Evolutionary conservation across 352 stramenopile species (phyloP).

Genomic region (Globisporangium paddicum): DNA sequence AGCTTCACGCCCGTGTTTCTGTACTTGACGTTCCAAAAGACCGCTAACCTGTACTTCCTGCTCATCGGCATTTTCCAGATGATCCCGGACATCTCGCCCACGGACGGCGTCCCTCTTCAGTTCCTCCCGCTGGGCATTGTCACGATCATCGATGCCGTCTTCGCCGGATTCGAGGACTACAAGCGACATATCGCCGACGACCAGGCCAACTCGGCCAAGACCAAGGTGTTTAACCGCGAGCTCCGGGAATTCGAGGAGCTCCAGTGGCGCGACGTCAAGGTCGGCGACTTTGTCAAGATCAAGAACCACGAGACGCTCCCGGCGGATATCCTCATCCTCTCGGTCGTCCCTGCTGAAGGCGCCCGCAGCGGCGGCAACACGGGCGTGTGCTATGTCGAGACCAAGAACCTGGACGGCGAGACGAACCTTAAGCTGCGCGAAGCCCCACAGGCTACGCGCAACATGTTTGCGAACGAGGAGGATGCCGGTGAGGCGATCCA

Average conservation of each 20-base stretch:
- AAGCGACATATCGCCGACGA: conserved; percentile 78
- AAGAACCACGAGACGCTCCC: conserved; percentile 79
- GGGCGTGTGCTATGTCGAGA: conserved; percentile 86
- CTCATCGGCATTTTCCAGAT: conserved; percentile 88
- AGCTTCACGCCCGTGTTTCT: conserved; percentile 86
- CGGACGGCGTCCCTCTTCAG: conserved; percentile 73
- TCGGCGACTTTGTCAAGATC: conserved; percentile 83
- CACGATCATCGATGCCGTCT: conserved; percentile 78
- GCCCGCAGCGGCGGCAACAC: conserved; percentile 54
- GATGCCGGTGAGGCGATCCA: conserved; percentile 57
- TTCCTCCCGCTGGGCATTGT: conserved; percentile 81
- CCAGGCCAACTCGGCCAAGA: conserved; percentile 62
- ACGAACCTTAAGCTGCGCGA: conserved; percentile 86
- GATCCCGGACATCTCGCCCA: conserved; percentile 78
- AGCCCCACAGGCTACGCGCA: conserved; percentile 43
- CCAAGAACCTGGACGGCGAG: conserved; percentile 86
- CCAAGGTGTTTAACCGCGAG: conserved; percentile 67
- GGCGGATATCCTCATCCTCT: conserved; percentile 77
- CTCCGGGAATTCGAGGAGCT: conserved; percentile 83
- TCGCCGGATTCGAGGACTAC: conserved; percentile 83
- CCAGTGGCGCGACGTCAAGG: conserved; percentile 74
- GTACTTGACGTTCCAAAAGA: conserved; percentile 86
- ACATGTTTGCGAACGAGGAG: conserved; percentile 66
- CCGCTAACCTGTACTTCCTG: conserved; percentile 86
- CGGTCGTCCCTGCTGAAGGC: conserved; percentile 59